A percentile compares a stretch with the other conserved stretches of the same genome.
Conservation (phyloP, 305 asterid genomes). For the Euphrasia arctica region DNA sequence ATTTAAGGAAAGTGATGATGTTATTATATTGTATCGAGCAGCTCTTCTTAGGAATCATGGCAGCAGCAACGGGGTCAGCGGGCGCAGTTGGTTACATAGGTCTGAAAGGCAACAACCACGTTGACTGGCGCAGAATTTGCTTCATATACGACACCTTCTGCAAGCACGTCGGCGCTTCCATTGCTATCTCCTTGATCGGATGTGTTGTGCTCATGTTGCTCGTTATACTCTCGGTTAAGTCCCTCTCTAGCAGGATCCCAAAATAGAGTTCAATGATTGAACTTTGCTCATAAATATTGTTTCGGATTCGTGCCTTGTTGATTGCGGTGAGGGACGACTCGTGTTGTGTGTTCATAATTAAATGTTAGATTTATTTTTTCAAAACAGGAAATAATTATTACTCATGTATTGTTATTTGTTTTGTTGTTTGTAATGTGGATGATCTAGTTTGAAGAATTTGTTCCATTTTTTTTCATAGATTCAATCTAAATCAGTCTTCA, state of each 20-base stretch:
- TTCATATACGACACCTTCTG: constrained; percentile 37
- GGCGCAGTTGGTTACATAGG: constrained; percentile 57
- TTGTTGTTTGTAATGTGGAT: not conserved
- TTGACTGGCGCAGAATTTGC: constrained; percentile 44
- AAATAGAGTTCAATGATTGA: constrained; percentile 21
- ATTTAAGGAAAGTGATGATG: too few species aligned
- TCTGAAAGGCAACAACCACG: constrained; percentile 45
- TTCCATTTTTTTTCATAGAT: not conserved
- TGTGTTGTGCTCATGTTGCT: constrained; percentile 43
- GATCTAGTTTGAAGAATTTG: not conserved
- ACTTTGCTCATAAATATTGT: not conserved
- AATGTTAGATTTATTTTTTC: not conserved
- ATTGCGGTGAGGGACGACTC: not conserved
- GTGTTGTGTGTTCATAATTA: not conserved
- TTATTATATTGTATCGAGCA: constrained; percentile 25
- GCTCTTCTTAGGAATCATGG: constrained; percentile 49
- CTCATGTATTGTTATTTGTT: not conserved
- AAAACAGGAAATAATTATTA: not conserved
- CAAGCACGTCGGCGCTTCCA: constrained; percentile 44
- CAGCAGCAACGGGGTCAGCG: constrained; percentile 56
- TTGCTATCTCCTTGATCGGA: constrained; percentile 48
- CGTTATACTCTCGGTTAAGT: constrained; percentile 44
- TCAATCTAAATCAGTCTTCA: not conserved
- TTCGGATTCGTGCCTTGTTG: not conserved
- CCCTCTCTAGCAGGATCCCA: constrained; percentile 61